Evolutionary conservation across 495 filamentous ascomycete species (phyloP).

Genomic region (Penicillium riverlandense): DNA sequence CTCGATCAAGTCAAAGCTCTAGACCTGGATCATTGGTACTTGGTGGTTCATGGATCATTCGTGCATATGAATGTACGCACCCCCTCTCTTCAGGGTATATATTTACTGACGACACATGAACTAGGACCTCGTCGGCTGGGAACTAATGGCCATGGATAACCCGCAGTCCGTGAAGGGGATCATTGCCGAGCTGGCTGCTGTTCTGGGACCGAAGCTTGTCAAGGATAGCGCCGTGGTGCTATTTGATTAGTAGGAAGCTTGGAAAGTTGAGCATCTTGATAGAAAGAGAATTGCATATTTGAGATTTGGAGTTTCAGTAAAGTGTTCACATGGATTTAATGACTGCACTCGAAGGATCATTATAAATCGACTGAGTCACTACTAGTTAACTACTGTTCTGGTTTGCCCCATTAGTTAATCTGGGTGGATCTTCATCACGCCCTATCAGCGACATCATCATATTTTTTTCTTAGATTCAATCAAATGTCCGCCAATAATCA

Average conservation of each 20-base stretch:
- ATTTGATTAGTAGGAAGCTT: constrained; percentile 22
- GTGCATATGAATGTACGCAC: constrained; percentile 37
- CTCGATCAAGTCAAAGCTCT: constrained; percentile 51
- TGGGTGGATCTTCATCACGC: too few relatives aligned
- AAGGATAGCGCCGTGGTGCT: constrained; percentile 41
- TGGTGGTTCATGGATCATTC: constrained; percentile 35
- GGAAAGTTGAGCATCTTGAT: too few relatives aligned
- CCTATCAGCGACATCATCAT: too few relatives aligned
- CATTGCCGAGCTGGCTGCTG: constrained; percentile 71
- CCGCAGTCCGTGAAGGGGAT: constrained; percentile 52
- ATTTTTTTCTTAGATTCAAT: too few relatives aligned
- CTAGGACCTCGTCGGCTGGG: constrained; percentile 61
- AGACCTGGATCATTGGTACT: constrained; percentile 53
- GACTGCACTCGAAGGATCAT: too few relatives aligned
- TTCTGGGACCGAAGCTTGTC: constrained; percentile 62
- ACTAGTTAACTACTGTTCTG: too few relatives aligned
- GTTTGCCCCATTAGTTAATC: too few relatives aligned
- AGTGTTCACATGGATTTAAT: too few relatives aligned
- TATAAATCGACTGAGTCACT: too few relatives aligned
- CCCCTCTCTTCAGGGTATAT: constrained; percentile 8
- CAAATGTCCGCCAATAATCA: too few relatives aligned
- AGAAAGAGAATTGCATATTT: too few relatives aligned
- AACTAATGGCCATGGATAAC: constrained; percentile 46
- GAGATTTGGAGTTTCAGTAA: too few relatives aligned
- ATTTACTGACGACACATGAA: constrained; percentile 12